Evolutionary conservation across 495 filamentous ascomycete genomes (phyloP).

Genomic region (Hypoxylon lienhwacheense): DNA sequence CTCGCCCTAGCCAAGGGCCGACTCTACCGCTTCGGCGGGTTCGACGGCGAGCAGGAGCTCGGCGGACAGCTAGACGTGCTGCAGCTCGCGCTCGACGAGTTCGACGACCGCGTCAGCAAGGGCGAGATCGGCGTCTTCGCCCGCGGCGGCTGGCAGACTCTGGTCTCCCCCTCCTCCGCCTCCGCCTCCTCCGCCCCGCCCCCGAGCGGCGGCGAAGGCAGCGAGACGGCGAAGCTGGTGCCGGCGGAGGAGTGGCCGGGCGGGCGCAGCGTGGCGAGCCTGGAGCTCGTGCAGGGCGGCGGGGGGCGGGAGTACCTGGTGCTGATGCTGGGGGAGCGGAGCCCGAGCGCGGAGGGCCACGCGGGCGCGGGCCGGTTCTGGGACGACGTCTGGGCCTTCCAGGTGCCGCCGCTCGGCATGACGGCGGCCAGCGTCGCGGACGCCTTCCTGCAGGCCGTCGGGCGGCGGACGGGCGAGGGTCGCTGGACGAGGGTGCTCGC

Average conservation of each 20-base stretch:
- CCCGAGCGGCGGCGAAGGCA: conserved; percentile 18
- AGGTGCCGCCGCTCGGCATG: conserved; percentile 56
- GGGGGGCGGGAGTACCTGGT: conserved; percentile 63
- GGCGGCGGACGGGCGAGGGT: conserved; percentile 53
- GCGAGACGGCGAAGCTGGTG: conserved; percentile 31
- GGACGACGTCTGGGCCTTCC: conserved; percentile 74
- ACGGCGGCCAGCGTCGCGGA: conserved; percentile 57
- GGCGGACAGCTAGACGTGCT: conserved; percentile 66
- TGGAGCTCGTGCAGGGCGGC: conserved; percentile 53
- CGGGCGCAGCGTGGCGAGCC: conserved; percentile 45
- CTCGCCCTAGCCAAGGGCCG: conserved; percentile 59
- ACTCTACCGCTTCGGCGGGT: conserved; percentile 74
- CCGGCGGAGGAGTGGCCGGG: conserved; percentile 46
- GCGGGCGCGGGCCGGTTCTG: conserved; percentile 69
- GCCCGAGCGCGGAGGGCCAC: conserved; percentile 63
- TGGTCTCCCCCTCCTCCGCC: conserved; percentile 25
- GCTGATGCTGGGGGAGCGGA: conserved; percentile 67
- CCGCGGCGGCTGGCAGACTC: conserved; percentile 45
- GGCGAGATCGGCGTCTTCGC: conserved; percentile 45
- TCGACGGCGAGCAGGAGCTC: conserved; percentile 64
- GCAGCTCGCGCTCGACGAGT: conserved; percentile 52
- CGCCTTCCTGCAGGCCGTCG: conserved; percentile 55
- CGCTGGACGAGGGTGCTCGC: conserved; percentile 53
- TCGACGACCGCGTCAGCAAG: conserved; percentile 50
- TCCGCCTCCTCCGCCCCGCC: conserved; percentile 15